These are phyloP conservation scores for Annulohypoxylon truncatum DNA, from an alignment of 2,329 filamentous ascomycete genomes.

Conservation along the genomic window DNA sequence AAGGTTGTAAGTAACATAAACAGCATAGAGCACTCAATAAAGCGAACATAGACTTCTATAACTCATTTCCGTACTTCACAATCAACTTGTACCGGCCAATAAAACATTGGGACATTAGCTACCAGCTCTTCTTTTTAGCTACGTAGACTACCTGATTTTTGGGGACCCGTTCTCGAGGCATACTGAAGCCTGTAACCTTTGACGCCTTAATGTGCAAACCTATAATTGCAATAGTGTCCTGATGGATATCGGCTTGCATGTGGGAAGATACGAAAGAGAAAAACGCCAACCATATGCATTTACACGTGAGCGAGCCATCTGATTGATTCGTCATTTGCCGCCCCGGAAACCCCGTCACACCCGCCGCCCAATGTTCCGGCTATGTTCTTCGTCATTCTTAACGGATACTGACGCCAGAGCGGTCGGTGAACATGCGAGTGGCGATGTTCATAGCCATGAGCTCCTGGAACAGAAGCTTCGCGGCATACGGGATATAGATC, in stretches of 20 bases:
- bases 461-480: conserved; percentile 98
- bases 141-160: conserved; percentile 16
- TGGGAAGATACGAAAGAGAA: background rate
- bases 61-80: background rate
- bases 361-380: background rate
- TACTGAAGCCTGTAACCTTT: conserved; percentile 9
- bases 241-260: background rate
- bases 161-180: conserved; percentile 2
- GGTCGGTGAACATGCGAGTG: conserved; percentile 93
- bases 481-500: conserved; percentile 96
- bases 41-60: background rate
- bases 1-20: background rate
- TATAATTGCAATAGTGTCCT: conserved; percentile 8
- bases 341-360: background rate
- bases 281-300: conserved; percentile 46
- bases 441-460: conserved; percentile 98
- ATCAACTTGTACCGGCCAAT: background rate
- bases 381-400: conserved; percentile 49
- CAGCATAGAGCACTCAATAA: background rate
- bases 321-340: background rate
- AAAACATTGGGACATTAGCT: conserved; percentile 10
- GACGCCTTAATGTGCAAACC: conserved; percentile 23
- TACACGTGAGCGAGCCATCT: conserved; percentile 7
- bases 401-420: conserved; percentile 79
- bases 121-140: conserved; percentile 1